Conservation (phyloP, 805 yeast genomes). For the Wickerhamiella allomyrinae region DNA sequence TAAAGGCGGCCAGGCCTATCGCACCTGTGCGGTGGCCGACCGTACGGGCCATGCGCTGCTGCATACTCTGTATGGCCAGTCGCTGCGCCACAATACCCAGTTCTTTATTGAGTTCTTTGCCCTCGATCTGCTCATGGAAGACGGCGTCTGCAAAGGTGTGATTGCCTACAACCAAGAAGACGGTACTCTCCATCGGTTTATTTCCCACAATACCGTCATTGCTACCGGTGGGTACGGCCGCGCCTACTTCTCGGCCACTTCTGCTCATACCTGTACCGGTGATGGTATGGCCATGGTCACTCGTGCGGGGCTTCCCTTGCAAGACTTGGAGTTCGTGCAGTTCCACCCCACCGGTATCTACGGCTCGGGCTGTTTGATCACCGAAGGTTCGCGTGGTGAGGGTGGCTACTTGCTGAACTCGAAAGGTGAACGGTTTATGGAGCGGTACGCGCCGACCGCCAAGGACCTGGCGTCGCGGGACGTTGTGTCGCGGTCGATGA, state of each 20-base stretch:
- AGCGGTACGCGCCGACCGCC: conserved; percentile 97
- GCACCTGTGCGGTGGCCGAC: conserved; percentile 99
- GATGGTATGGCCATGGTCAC: conserved; percentile 98
- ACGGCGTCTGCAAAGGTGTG: conserved; percentile 93
- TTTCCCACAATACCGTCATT: conserved; percentile 88
- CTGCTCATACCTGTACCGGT: conserved; percentile 99
- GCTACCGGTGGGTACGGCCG: conserved; percentile 99
- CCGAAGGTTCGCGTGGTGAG: conserved; percentile 99
- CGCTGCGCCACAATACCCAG: conserved; percentile 91
- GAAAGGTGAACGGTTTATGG: conserved; percentile 99
- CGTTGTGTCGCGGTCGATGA: conserved; percentile 95
- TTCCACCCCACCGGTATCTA: conserved; percentile 99
- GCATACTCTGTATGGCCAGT: conserved; percentile 93
- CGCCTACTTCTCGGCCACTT: conserved; percentile 96
- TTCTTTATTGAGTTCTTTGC: conserved; percentile 97
- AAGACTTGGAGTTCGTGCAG: conserved; percentile 94
- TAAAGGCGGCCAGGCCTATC: conserved; percentile 97
- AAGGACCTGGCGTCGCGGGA: conserved; percentile 98
- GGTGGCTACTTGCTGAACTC: conserved; percentile 94
- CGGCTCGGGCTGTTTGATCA: conserved; percentile 96
- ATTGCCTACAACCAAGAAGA: conserved; percentile 98
- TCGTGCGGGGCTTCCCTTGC: conserved; percentile 95
- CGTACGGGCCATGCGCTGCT: conserved; percentile 96
- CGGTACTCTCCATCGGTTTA: conserved; percentile 95
- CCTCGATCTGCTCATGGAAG: conserved; percentile 81